Evolutionary conservation across 352 stramenopile genomes (phyloP), one percentile per base, ranked within the genome.

Genomic region (Pythium dissimile): DNA sequence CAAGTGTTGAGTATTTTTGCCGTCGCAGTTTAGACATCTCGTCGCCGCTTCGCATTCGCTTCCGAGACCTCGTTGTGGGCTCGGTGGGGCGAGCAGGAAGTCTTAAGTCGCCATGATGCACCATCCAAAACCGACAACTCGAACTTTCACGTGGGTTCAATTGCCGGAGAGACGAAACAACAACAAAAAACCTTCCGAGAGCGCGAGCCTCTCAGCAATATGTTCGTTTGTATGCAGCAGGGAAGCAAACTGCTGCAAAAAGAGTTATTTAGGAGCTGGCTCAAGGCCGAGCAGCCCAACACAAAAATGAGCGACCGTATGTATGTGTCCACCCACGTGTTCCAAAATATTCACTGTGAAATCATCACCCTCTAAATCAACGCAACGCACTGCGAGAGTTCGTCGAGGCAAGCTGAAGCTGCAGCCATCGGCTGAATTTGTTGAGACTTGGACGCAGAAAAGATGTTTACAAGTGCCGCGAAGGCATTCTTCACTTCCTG

Each of bases 11-110:
- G 43, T 72, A 76, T 46, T 88, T 89, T 59, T 89, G 78, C 34
- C 78, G 80, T 30, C 76, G 72, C 55, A 89, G 80, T 38, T 51
- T 88, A 11, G 78, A 88, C 51, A 80, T 91, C 54, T 75, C 76
- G 51, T 91, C 80, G 41, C 78, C 76, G 6, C 52, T 89, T 48
- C 73, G 71, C 9, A 62, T 71, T 12, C 71, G 70, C 44, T 80
- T 91, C 24, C 79, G 75, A 26, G 79, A 91, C 39, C 64, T 91
- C 50, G 65, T 86, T 58, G 64, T 91, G 15, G 59, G 73, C 69
- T 84, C 80, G 18, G 66, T 72, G 15, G 62, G 67, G n/a, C 62
- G 70, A 24, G 67, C 70, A 0, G 72, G 73, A 18, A 86, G 75
- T 62, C 85, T 83, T 57, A 77, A 76, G n/a, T 72, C 72, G 30